phyloP scores from a whole-genome alignment of 2,329 filamentous ascomycete genomes.

The Arthroderma uncinatum region DNA sequence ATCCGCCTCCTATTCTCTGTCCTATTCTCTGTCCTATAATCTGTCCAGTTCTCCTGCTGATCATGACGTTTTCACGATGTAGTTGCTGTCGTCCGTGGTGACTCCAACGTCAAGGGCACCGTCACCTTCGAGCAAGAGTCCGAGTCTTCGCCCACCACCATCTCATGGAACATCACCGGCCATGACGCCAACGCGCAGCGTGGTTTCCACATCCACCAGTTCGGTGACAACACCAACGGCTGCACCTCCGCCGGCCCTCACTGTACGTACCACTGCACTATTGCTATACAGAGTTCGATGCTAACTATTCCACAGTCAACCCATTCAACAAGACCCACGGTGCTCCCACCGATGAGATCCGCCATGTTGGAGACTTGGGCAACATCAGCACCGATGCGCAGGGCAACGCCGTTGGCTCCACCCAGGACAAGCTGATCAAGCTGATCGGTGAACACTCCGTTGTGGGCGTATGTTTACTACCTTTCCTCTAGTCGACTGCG shows the following conservation, averaged over 20 bases:
- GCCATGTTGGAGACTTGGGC: conserved; percentile 94
- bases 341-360: conserved; percentile 66
- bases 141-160: conserved; percentile 70
- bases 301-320: conserved; percentile 59
- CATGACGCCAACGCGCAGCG: conserved; percentile 92
- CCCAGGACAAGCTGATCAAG: conserved; percentile 77
- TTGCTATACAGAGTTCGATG: not conserved
- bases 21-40: not conserved
- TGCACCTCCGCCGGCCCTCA: conserved; percentile 97
- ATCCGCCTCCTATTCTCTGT: not conserved
- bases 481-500: not conserved
- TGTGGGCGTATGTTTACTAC: conserved; percentile 57
- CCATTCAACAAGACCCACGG: conserved; percentile 87
- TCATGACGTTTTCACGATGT: too few species aligned
- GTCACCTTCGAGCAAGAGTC: conserved; percentile 87
- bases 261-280: conserved; percentile 51
- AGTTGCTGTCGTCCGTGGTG: conserved; percentile 97
- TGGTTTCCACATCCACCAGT: conserved; percentile 97
- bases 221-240: conserved; percentile 99
- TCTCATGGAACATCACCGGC: conserved; percentile 86
- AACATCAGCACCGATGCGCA: conserved; percentile 93
- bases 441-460: conserved; percentile 92
- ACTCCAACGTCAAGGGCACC: conserved; percentile 88
- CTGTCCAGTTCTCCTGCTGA: too few species aligned
- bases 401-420: conserved; percentile 75